Evolutionary conservation across 148 eudicot species (phyloP).

Genomic region (Rhododendron ferrugineum): DNA sequence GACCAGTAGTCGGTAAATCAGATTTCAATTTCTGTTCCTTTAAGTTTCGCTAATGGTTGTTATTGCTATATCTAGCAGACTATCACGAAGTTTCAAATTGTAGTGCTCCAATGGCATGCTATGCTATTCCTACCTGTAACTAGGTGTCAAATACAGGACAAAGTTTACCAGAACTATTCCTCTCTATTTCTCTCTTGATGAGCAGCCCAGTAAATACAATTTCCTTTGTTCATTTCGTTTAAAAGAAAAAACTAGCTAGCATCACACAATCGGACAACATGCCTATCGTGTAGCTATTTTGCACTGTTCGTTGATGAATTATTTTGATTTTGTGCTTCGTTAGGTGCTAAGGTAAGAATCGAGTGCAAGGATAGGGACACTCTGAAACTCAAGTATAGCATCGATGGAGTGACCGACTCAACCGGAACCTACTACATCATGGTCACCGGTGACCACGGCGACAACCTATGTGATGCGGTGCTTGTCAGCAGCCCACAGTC

Average conservation of each 20-base stretch:
- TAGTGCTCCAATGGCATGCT: not conserved
- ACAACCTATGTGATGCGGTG: conserved; percentile 45
- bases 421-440: conserved; percentile 39
- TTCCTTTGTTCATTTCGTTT: not conserved
- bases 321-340: not conserved
- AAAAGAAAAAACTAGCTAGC: not conserved
- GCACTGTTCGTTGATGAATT: not conserved
- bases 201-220: not conserved
- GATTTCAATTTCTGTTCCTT: not conserved
- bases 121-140: not conserved
- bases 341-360: conserved; percentile 57
- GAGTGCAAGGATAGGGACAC: conserved; percentile 41
- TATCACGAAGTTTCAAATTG: not conserved
- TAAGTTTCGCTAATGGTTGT: not conserved
- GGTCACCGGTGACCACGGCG: conserved; percentile 45
- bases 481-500: conserved; percentile 42
- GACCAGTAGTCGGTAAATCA: not conserved
- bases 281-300: not conserved
- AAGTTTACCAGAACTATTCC: not conserved
- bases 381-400: conserved; percentile 15
- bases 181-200: not conserved
- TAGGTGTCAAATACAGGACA: not conserved
- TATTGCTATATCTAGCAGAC: not conserved
- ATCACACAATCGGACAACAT: not conserved
- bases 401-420: conserved; percentile 24